Base-by-base conservation (phyloP, 768 basidiomycete genomes). In the Termitomyces sp. region DNA sequence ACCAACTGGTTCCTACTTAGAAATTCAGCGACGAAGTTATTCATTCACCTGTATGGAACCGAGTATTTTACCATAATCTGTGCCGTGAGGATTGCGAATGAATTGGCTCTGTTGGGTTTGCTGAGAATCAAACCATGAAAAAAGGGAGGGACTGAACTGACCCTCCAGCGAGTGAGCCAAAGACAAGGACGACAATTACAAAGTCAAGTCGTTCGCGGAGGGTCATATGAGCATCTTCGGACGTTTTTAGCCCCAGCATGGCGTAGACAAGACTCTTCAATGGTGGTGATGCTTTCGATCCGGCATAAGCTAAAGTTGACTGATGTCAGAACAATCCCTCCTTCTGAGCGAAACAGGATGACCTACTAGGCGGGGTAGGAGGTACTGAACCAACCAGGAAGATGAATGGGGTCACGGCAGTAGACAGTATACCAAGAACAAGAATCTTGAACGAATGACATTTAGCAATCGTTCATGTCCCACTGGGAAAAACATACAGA, bases 351-450 rank as follows among this genome's bases (percentile, higher is more conserved):
- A 3, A 49, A 34, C 29, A 10, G 32, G 17, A 47, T 32, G 14
- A 57, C 80, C 40, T 69, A 93, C 91, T 92, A 0, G 92, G 92
- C 27, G 92, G 92, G 8, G 79, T 84, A 21, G 90, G 89, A 7
- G 92, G 92, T 1, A 78, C 75, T 32, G 74, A 74, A 2, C 74
- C 64, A 23, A 95, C 80, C 23, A 91, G 66, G 46, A 92, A 73
- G 3, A 82, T 73, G 19, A 78, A 74, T 0, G 90, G 90, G 9
- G 75, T 66, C 0, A 77, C 80, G 1, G 73, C 89, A 1, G 87
- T 89, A 16, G 82, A 82, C 17, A 91, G 79, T 58, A 92, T 85
- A 2, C 79, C 91, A 21, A 93, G 77, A 5, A 89, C 72, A 5
- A 92, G 73, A 46, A 92, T 76, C 89, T 91, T 35, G 45, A 10